Conservation (phyloP, 2,329 filamentous ascomycete species). For the Trichoderma sp. region DNA sequence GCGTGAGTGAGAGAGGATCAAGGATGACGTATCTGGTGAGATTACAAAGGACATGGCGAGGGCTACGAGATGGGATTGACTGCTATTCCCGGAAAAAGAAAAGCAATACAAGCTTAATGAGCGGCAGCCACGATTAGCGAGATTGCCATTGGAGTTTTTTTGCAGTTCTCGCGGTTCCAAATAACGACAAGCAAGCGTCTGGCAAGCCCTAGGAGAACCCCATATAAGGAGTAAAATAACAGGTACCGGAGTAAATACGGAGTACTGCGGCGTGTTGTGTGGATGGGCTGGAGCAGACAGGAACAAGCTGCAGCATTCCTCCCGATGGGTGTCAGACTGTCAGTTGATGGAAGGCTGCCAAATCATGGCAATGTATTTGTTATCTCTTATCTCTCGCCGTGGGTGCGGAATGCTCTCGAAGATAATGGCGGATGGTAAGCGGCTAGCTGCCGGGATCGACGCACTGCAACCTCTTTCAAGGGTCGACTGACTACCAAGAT, state of each 20-base stretch:
- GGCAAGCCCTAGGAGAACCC: background rate
- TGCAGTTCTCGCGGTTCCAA: background rate
- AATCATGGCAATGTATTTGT: background rate
- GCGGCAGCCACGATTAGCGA: conserved; percentile 14
- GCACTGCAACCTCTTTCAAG: background rate
- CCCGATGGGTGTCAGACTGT: background rate
- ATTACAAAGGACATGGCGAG: background rate
- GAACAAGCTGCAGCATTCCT: background rate
- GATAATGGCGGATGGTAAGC: background rate
- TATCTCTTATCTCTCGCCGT: background rate
- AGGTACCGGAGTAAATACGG: background rate
- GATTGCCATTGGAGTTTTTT: background rate
- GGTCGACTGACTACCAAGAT: background rate
- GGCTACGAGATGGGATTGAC: background rate
- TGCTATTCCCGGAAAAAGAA: background rate
- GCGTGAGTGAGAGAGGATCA: background rate
- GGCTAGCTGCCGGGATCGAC: background rate
- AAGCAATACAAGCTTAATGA: background rate
- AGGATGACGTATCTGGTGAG: background rate
- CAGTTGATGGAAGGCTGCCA: background rate
- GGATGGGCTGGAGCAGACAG: background rate
- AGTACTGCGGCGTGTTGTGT: background rate
- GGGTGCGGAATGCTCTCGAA: background rate
- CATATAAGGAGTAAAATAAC: background rate
- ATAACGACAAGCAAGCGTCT: background rate